Evolutionary conservation across 805 yeast genomes (phyloP).

Genomic region (Candida argentea): DNA sequence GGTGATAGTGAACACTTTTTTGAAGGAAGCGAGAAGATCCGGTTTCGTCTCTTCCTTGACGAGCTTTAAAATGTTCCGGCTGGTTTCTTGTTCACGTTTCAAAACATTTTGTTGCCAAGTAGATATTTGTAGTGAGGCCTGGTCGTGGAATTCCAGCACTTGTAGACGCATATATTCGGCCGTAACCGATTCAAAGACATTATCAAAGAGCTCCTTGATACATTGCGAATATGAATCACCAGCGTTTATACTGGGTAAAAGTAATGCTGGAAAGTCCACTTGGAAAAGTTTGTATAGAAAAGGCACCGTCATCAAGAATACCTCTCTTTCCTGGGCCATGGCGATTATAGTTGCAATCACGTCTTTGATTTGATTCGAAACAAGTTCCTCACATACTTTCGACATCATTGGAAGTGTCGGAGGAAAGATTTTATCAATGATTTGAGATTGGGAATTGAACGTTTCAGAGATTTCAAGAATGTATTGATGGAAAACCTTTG

Average conservation of each 20-base stretch:
- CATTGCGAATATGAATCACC: constrained; percentile 25
- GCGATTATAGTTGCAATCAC: constrained; percentile 18
- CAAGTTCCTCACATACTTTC: constrained; percentile 37
- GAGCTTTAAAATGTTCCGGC: constrained; percentile 36
- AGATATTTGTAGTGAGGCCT: constrained; percentile 14
- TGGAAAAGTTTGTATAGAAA: constrained; percentile 23
- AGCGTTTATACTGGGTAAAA: constrained; percentile 22
- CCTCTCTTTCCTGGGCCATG: constrained; percentile 14
- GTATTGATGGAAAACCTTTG: constrained; percentile 13
- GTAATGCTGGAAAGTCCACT: constrained; percentile 13
- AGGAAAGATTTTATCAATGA: constrained; percentile 37
- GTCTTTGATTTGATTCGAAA: constrained; percentile 29
- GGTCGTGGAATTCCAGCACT: constrained; percentile 15
- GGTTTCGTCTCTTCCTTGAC: constrained; percentile 34
- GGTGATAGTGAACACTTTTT: constrained; percentile 14
- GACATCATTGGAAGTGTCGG: constrained; percentile 35
- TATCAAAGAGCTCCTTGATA: constrained; percentile 28
- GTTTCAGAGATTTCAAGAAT: constrained; percentile 18
- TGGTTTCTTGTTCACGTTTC: constrained; percentile 38
- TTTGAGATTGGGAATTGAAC: constrained; percentile 27
- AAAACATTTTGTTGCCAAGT: constrained; percentile 27
- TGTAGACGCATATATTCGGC: constrained; percentile 33
- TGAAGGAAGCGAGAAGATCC: constrained; percentile 16
- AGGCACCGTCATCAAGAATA: constrained; percentile 31
- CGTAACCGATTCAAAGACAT: constrained; percentile 30